Percentiles rank a stretch among this genome's conserved stretches.
Evolutionary conservation across 352 stramenopile species (phyloP).

Genomic region (Pythium chondricola): DNA sequence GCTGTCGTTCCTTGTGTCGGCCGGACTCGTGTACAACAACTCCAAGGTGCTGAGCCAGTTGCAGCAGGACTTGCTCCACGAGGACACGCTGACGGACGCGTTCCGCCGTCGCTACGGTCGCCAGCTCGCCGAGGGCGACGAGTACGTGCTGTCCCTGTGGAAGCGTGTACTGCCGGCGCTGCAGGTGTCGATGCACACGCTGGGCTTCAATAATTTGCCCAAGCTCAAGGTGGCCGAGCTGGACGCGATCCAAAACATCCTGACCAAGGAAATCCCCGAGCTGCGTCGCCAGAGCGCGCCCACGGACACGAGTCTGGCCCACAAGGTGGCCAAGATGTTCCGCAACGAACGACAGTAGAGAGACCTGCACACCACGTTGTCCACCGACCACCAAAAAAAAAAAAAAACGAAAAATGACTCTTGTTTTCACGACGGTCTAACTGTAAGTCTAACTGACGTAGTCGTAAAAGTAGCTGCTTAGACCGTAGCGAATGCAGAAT

Average conservation of each 20-base stretch:
- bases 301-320: constrained; percentile 71
- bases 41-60: constrained; percentile 78
- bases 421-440: neutral
- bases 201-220: constrained; percentile 77
- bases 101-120: constrained; percentile 93
- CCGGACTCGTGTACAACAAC: constrained; percentile 89
- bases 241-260: constrained; percentile 83
- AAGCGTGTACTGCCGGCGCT: constrained; percentile 83
- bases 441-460: constrained; percentile 65
- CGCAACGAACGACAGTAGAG: constrained; percentile 20
- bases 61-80: constrained; percentile 79
- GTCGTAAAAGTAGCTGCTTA: constrained; percentile 87
- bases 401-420: neutral
- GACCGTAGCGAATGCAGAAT: constrained; percentile 81
- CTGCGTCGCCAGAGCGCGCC: constrained; percentile 83
- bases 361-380: neutral
- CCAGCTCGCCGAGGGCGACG: constrained; percentile 95
- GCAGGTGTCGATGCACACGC: constrained; percentile 79
- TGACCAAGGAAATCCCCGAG: constrained; percentile 84
- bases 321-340: constrained; percentile 85
- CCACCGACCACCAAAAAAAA: neutral
- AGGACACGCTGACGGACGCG: constrained; percentile 86
- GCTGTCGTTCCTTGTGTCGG: constrained; percentile 67
- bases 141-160: constrained; percentile 95
- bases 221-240: constrained; percentile 84